phyloP scores from a whole-genome alignment of 2,329 filamentous ascomycete genomes.

The Fusarium anguioides region DNA sequence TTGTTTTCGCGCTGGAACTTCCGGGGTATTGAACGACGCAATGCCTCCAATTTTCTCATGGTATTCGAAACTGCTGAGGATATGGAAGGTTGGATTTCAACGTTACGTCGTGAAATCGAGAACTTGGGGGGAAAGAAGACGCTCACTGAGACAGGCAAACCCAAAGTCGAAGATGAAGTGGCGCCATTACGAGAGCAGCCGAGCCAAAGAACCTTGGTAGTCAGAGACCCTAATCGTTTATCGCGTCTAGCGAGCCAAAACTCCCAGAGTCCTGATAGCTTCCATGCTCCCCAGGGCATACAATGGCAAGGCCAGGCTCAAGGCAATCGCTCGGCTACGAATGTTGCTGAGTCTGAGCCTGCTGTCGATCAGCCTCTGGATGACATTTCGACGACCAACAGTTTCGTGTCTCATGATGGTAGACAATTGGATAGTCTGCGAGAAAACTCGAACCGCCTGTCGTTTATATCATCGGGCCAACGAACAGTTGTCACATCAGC shows the following conservation, averaged over 20 bases:
- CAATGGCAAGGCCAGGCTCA: conserved; percentile 23
- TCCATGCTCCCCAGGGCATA: conserved; percentile 31
- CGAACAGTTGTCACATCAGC: conserved; percentile 69
- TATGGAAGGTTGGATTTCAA: conserved; percentile 80
- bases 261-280: conserved; percentile 9
- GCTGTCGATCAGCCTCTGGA: conserved; percentile 59
- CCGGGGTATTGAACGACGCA: conserved; percentile 63
- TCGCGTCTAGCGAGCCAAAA: conserved; percentile 47
- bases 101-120: conserved; percentile 76
- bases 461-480: conserved; percentile 70
- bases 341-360: conserved; percentile 38
- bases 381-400: conserved; percentile 67
- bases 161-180: conserved; percentile 55
- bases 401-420: conserved; percentile 68
- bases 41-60: conserved; percentile 74
- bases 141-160: conserved; percentile 68
- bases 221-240: conserved; percentile 60
- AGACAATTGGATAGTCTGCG: conserved; percentile 67
- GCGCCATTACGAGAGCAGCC: conserved; percentile 52
- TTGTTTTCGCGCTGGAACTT: conserved; percentile 74
- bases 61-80: conserved; percentile 78
- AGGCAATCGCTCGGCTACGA: conserved; percentile 23
- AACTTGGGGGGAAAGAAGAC: conserved; percentile 73
- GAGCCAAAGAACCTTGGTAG: conserved; percentile 61
- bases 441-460: conserved; percentile 67